These are phyloP conservation scores for Cryptococcus depauperatus DNA, from an alignment of 1,284 basidiomycete genomes.

Conservation along the genomic window DNA sequence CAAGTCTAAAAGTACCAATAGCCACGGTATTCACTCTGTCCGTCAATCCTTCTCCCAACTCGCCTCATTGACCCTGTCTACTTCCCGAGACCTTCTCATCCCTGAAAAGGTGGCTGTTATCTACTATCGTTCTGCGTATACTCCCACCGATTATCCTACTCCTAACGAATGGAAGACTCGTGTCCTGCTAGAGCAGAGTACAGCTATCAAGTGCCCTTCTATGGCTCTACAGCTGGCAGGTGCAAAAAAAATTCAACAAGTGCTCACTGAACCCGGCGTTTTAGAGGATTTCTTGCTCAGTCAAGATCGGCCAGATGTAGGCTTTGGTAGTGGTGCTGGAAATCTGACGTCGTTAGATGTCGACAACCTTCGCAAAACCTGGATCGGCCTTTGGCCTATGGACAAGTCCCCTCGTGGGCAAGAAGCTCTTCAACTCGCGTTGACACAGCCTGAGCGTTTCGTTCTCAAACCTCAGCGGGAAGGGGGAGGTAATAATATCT, in stretches of 20 bases:
- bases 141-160: slow-evolving; percentile 69
- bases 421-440: slow-evolving; percentile 53
- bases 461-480: slow-evolving; percentile 95
- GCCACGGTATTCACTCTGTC: slow-evolving; percentile 62
- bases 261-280: slow-evolving; percentile 64
- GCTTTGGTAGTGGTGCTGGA: slow-evolving; percentile 44
- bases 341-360: slow-evolving; percentile 45
- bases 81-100: slow-evolving; percentile 49
- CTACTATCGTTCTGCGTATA: slow-evolving; percentile 84
- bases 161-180: slow-evolving; percentile 61
- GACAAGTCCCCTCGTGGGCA: slow-evolving; percentile 46
- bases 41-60: slow-evolving; percentile 70
- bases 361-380: slow-evolving; percentile 56
- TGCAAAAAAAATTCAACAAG: slow-evolving; percentile 92
- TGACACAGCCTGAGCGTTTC: slow-evolving; percentile 52
- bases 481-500: slow-evolving; percentile 96
- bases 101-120: slow-evolving; percentile 67
- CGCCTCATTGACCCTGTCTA: slow-evolving; percentile 49
- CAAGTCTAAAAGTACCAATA: slow-evolving; percentile 30
- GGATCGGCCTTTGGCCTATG: slow-evolving; percentile 67
- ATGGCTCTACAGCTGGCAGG: slow-evolving; percentile 89
- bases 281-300: slow-evolving; percentile 61
- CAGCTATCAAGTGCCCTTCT: slow-evolving; percentile 87
- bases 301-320: slow-evolving; percentile 37
- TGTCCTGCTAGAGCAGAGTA: slow-evolving; percentile 64